A percentile compares a stretch with the other conserved stretches of the same genome.
Evolutionary conservation across 2,329 filamentous ascomycete species (phyloP).

Genomic region (Aureobasidium melanogenum): DNA sequence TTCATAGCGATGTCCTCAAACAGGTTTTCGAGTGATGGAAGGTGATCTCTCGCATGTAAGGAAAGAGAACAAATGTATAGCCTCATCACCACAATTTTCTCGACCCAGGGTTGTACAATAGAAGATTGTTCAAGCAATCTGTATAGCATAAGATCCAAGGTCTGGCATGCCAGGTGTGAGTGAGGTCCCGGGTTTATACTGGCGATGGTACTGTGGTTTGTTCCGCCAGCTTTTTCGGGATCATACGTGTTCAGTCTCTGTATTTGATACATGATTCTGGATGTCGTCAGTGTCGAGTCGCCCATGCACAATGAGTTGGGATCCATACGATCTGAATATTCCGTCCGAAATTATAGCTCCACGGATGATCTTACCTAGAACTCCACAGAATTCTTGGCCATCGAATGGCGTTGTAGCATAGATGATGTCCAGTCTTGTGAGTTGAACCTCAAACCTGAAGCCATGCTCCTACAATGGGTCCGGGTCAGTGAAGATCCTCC

Average conservation of each 20-base stretch:
- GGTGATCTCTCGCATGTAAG: slow-evolving; percentile 25
- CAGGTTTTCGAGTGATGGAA: slow-evolving; percentile 33
- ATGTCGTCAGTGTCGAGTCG: background rate
- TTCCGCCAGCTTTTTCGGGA: background rate
- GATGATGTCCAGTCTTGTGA: slow-evolving; percentile 62
- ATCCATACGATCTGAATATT: slow-evolving; percentile 44
- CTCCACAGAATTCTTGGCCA: slow-evolving; percentile 31
- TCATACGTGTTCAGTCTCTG: slow-evolving; percentile 46
- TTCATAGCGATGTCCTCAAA: slow-evolving; percentile 40
- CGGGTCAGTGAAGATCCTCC: background rate
- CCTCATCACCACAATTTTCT: slow-evolving; percentile 59
- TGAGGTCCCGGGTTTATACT: background rate
- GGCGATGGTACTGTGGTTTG: background rate
- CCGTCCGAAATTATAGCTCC: slow-evolving; percentile 46
- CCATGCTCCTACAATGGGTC: slow-evolving; percentile 1
- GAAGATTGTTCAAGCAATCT: slow-evolving; percentile 39
- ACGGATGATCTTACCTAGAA: background rate
- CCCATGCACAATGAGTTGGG: too few relatives aligned
- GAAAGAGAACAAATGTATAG: slow-evolving; percentile 55
- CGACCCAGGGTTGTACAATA: slow-evolving; percentile 52
- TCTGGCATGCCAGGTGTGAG: slow-evolving; percentile 29
- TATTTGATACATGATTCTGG: slow-evolving; percentile 55
- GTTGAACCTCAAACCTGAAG: slow-evolving; percentile 53
- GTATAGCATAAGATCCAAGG: slow-evolving; percentile 57
- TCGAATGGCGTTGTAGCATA: slow-evolving; percentile 33